Conservation (phyloP, 257 asterid genomes). For the Plantago elongata region DNA sequence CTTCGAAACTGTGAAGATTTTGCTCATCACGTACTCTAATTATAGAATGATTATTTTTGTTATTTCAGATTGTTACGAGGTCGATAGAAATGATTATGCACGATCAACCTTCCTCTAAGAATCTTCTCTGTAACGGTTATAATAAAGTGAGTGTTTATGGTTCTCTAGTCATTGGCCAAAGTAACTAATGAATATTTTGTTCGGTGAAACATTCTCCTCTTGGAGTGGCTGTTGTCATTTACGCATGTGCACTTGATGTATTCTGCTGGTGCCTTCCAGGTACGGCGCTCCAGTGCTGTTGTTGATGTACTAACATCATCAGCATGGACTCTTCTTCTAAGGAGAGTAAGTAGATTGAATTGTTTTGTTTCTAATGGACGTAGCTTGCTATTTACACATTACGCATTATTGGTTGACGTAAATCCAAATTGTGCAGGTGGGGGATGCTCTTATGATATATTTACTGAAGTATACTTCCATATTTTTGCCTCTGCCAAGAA, state of each 20-base stretch:
- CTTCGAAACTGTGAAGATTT: background rate
- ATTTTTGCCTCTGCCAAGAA: slow-evolving; percentile 61
- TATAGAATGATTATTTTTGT: slow-evolving; percentile 5
- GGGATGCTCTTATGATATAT: slow-evolving; percentile 68
- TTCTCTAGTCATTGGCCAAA: background rate
- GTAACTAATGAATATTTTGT: too few relatives aligned
- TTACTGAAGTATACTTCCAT: slow-evolving; percentile 57
- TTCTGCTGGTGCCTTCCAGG: slow-evolving; percentile 32
- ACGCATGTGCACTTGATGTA: background rate
- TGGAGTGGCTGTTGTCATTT: background rate
- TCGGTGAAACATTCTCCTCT: background rate
- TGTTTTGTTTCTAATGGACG: slow-evolving; percentile 14
- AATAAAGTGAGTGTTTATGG: slow-evolving; percentile 40
- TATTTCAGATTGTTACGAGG: slow-evolving; percentile 60
- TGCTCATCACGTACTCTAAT: background rate
- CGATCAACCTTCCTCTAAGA: slow-evolving; percentile 38
- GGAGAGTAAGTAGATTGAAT: slow-evolving; percentile 43
- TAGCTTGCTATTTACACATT: slow-evolving; percentile 1
- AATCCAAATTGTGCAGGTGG: slow-evolving; percentile 47
- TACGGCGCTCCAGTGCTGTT: slow-evolving; percentile 36
- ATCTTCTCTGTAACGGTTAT: slow-evolving; percentile 53
- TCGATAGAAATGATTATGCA: slow-evolving; percentile 48
- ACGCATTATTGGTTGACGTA: slow-evolving; percentile 14
- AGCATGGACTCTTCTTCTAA: slow-evolving; percentile 58
- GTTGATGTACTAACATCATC: slow-evolving; percentile 53